Percentiles rank a stretch among this genome's conserved stretches.
These are phyloP conservation scores for Puccinia hordei DNA, from an alignment of 1,284 basidiomycete genomes.

Conservation along the genomic window DNA sequence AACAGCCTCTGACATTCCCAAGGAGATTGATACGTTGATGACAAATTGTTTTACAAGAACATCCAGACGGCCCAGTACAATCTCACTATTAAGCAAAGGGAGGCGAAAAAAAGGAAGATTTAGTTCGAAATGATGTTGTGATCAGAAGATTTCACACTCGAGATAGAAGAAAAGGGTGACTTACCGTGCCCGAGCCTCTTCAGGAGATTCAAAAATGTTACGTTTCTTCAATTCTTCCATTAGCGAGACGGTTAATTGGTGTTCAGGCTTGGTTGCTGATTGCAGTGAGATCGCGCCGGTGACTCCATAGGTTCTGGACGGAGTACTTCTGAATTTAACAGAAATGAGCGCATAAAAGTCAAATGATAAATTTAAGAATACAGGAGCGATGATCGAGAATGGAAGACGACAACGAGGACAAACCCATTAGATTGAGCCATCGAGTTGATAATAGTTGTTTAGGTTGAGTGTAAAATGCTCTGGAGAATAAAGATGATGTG, in stretches of 20 bases:
- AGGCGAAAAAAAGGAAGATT: background rate
- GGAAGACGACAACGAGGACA: background rate
- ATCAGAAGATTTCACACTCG: background rate
- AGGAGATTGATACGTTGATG: conserved; percentile 72
- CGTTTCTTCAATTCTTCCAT: conserved; percentile 85
- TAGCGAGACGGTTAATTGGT: conserved; percentile 72
- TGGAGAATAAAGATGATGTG: background rate
- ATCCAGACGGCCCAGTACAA: conserved; percentile 85
- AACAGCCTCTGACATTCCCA: conserved; percentile 80
- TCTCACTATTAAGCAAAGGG: conserved; percentile 69
- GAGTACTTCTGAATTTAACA: background rate
- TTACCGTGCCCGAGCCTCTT: conserved; percentile 85
- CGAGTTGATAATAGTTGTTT: background rate
- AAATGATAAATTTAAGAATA: background rate
- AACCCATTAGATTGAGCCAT: conserved; percentile 3
- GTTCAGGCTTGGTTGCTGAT: conserved; percentile 57
- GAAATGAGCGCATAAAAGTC: background rate
- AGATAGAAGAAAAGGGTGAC: conserved; percentile 56
- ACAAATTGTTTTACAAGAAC: conserved; percentile 93
- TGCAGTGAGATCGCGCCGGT: conserved; percentile 53
- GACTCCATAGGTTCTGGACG: conserved; percentile 46
- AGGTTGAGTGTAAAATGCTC: background rate
- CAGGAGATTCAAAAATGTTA: conserved; percentile 85
- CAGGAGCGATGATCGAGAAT: background rate
- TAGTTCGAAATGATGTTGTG: background rate